phyloP scores from a whole-genome alignment of 148 eudicot species.

The Oxyria digyna region DNA sequence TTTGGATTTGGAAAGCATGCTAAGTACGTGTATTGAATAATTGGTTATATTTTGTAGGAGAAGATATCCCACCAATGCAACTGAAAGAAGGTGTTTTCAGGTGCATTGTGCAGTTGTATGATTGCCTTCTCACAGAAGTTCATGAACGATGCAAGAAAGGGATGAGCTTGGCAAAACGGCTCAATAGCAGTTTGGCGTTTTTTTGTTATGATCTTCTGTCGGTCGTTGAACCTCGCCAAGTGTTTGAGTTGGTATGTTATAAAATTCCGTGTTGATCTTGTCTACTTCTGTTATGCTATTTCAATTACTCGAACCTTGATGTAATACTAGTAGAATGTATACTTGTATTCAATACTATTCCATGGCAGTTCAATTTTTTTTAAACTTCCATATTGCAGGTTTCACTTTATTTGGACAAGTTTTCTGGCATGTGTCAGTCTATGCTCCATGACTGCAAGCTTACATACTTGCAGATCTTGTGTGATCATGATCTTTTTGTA shows the following conservation, averaged over 20 bases:
- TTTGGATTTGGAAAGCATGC: neutral
- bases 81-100: constrained; percentile 97
- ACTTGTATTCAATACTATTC: neutral
- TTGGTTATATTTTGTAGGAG: constrained; percentile 34
- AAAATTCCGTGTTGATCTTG: neutral
- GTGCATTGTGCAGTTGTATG: constrained; percentile 84
- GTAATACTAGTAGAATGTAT: neutral
- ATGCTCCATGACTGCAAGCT: constrained; percentile 98
- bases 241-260: constrained; percentile 83
- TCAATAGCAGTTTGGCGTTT: constrained; percentile 93
- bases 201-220: constrained; percentile 95
- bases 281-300: neutral
- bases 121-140: constrained; percentile 97
- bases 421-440: constrained; percentile 89
- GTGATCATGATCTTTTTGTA: constrained; percentile 97
- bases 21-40: neutral
- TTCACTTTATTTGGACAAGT: constrained; percentile 92
- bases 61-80: constrained; percentile 98
- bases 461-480: constrained; percentile 88
- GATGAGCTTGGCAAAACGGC: constrained; percentile 77
- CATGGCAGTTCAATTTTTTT: neutral
- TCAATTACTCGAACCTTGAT: neutral
- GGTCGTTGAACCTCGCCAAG: constrained; percentile 95
- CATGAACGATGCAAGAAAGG: constrained; percentile 99
- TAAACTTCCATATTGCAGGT: constrained; percentile 36